Percentiles rank a stretch among this genome's conserved stretches.
These are phyloP conservation scores for Cetraspora pellucida DNA, from an alignment of 192 early-diverging fungal genomes.

Conservation along the genomic window DNA sequence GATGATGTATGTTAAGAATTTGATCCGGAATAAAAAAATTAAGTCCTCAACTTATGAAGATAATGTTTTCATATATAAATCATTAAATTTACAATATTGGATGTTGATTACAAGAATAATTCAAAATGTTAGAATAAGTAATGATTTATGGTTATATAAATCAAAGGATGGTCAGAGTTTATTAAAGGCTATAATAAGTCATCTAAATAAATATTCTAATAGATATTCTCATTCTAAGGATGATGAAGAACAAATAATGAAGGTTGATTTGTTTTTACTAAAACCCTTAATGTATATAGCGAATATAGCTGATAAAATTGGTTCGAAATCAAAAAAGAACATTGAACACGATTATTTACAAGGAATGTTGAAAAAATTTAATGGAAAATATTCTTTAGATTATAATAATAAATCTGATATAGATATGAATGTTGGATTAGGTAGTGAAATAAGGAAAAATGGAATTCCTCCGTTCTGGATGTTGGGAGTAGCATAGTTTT, in stretches of 20 bases:
- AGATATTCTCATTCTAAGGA: slow-evolving; percentile 10
- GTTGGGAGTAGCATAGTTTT: slow-evolving; percentile 42
- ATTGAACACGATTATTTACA: slow-evolving; percentile 36
- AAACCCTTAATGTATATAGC: slow-evolving; percentile 55
- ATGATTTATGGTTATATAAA: slow-evolving; percentile 58
- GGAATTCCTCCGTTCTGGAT: slow-evolving; percentile 62
- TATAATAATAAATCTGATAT: slow-evolving; percentile 25
- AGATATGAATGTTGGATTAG: slow-evolving; percentile 38
- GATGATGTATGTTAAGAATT: slow-evolving; percentile 2
- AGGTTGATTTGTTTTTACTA: slow-evolving; percentile 43
- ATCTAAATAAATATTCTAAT: slow-evolving; percentile 32
- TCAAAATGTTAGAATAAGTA: slow-evolving; percentile 52
- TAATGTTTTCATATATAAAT: slow-evolving; percentile 36
- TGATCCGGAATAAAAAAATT: background rate
- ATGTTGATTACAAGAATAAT: slow-evolving; percentile 54
- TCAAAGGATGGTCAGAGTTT: slow-evolving; percentile 49
- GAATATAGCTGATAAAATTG: slow-evolving; percentile 44
- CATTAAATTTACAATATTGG: slow-evolving; percentile 63
- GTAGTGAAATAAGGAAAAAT: slow-evolving; percentile 38
- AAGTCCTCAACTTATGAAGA: slow-evolving; percentile 20
- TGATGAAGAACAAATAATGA: slow-evolving; percentile 36
- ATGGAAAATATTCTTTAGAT: slow-evolving; percentile 11
- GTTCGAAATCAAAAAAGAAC: slow-evolving; percentile 12
- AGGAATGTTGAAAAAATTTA: slow-evolving; percentile 17
- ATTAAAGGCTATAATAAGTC: slow-evolving; percentile 48